phyloP scores from a whole-genome alignment of 2,329 filamentous ascomycete species.

The Ophiostoma novo-ulmi region DNA sequence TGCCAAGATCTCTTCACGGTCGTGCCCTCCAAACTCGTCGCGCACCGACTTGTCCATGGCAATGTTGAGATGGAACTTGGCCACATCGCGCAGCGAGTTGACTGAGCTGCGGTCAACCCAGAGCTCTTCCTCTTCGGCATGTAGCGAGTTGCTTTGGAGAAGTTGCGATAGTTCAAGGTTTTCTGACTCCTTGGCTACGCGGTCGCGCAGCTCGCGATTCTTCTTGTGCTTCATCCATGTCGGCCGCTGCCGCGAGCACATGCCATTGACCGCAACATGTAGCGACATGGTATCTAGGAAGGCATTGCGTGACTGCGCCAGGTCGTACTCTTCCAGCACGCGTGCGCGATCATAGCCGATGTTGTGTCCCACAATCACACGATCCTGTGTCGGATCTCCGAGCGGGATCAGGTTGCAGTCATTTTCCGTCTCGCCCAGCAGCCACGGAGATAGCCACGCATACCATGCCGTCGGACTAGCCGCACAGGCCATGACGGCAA shows the following conservation, averaged over 20 bases:
- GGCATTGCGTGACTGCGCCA: slow-evolving; percentile 74
- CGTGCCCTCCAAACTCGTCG: slow-evolving; percentile 79
- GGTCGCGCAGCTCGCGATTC: slow-evolving; percentile 75
- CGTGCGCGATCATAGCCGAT: slow-evolving; percentile 90
- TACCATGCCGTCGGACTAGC: slow-evolving; percentile 90
- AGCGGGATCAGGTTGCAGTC: slow-evolving; percentile 80
- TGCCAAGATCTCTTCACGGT: slow-evolving; percentile 62
- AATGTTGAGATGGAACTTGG: slow-evolving; percentile 89
- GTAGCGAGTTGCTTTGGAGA: slow-evolving; percentile 60
- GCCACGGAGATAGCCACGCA: slow-evolving; percentile 93
- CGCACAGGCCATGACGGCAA: slow-evolving; percentile 95
- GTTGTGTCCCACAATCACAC: slow-evolving; percentile 89
- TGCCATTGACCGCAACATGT: slow-evolving; percentile 95
- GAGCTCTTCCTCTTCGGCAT: slow-evolving; percentile 85
- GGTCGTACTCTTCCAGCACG: slow-evolving; percentile 79
- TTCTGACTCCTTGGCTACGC: slow-evolving; percentile 65
- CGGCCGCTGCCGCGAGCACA: slow-evolving; percentile 94
- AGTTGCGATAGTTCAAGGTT: slow-evolving; percentile 66
- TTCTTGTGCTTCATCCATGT: slow-evolving; percentile 98
- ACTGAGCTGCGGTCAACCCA: slow-evolving; percentile 94
- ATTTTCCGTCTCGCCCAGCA: slow-evolving; percentile 73
- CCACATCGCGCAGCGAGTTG: slow-evolving; percentile 91
- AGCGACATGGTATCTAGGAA: slow-evolving; percentile 98
- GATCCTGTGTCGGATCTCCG: slow-evolving; percentile 66
- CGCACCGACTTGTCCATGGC: slow-evolving; percentile 84